phyloP scores from a whole-genome alignment of 139 green algal genomes.

The Chlamydomonas applanata region DNA sequence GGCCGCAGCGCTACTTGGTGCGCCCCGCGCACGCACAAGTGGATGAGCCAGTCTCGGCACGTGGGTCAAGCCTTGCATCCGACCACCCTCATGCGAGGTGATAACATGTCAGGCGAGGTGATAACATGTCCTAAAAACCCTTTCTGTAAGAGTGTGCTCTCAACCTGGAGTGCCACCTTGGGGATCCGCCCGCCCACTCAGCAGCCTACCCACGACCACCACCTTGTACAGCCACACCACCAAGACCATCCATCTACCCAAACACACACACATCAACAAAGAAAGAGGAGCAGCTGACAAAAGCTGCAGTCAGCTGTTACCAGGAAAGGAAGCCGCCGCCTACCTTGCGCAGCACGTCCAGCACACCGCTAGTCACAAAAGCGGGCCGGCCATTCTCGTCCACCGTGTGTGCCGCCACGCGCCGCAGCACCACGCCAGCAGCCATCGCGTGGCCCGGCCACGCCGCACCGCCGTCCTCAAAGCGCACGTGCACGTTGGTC shows the following conservation, averaged over 20 bases:
- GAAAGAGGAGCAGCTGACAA: neutral
- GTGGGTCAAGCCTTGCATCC: too few relatives aligned
- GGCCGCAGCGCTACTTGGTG: too few relatives aligned
- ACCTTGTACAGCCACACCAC: neutral
- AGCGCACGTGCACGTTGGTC: constrained; percentile 92
- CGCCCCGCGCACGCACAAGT: too few relatives aligned
- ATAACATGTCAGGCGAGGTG: too few relatives aligned
- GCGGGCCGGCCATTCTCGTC: constrained; percentile 71
- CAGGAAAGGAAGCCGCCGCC: neutral
- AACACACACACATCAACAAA: neutral
- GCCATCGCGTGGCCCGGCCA: constrained; percentile 28
- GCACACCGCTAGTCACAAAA: constrained; percentile 76
- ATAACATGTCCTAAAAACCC: too few relatives aligned
- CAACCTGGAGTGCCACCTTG: too few relatives aligned
- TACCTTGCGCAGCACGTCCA: constrained; percentile 85
- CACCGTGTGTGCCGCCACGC: constrained; percentile 82
- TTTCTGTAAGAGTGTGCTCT: too few relatives aligned
- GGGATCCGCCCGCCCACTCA: neutral
- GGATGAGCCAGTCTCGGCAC: too few relatives aligned
- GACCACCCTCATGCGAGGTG: too few relatives aligned
- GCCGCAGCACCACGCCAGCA: constrained; percentile 73
- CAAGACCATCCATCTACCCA: neutral
- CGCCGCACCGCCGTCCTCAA: constrained; percentile 20
- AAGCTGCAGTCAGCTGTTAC: neutral
- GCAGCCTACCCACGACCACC: neutral